Base-by-base conservation (phyloP, 352 stramenopile species). In the Phytopythium montanum region DNA sequence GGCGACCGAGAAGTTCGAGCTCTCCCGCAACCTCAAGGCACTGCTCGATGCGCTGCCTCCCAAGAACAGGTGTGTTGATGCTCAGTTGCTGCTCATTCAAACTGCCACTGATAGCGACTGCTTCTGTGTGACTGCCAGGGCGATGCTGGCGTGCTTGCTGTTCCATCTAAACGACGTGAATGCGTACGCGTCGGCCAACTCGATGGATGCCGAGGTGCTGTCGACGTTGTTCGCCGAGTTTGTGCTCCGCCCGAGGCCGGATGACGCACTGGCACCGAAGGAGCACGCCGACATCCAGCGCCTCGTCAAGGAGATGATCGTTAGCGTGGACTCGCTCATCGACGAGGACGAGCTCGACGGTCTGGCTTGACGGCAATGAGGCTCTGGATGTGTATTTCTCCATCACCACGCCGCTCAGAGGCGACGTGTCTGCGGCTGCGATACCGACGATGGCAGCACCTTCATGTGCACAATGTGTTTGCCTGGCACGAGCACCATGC, bases 141-240 rank as follows among this genome's bases (percentile, higher is more conserved):
- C 70, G 8, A 90, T 87, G 75, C 54, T 94, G 18, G 81, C 76
- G 29, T 91, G 79, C 49, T 56, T 94, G 58, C 75, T 94, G 26
- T 89, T 87, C 64, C 84, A 94, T 54, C 56, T 91, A 53, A 94
- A 94, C 65, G 84, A 94, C 60, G 79, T 94, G 42, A 87, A 82
- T 50, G 79, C 75, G 36, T 94, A 94, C 62, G 69, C 76, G n/a
- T 76, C 76, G 28, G 79, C 88, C 62, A 94, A 94, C 68, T 62
- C 57, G 34, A 88, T 94, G 77, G 71, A 87, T 61, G 80, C 84
- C 16, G 61, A 71, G 5, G 49, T 64, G 42, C 78, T 94, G 14
- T 69, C 84, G 3, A 46, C 59, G 21, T 66, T 78, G 31, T 94
- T 94, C 53, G 23, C 65, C 29, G 62, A 81, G 16, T 87, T 69